phyloP scores from a whole-genome alignment of 495 filamentous ascomycete species.

The Aspergillus ostianus region DNA sequence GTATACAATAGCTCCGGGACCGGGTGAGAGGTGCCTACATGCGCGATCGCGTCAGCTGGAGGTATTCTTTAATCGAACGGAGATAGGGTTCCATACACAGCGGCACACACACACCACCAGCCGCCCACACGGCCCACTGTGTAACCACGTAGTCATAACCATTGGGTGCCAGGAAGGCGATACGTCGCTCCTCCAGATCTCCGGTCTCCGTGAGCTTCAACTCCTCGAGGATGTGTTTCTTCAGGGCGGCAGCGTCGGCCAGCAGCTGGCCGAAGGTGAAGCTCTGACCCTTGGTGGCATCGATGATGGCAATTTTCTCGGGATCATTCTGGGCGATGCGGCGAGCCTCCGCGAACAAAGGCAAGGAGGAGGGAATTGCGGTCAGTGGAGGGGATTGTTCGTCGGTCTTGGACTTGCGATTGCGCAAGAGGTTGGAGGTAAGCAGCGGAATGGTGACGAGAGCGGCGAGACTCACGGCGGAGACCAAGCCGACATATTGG shows the following conservation, averaged over 20 bases:
- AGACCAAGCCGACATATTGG: not conserved
- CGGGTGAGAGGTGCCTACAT: conserved; percentile 45
- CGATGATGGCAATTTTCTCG: conserved; percentile 67
- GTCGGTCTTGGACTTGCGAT: not conserved
- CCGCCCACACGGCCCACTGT: conserved; percentile 44
- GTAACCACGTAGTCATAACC: conserved; percentile 91
- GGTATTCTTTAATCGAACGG: not conserved
- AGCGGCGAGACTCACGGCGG: not conserved
- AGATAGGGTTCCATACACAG: conserved; percentile 29
- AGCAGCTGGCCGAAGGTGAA: conserved; percentile 82
- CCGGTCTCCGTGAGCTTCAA: conserved; percentile 37
- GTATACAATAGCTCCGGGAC: conserved; percentile 43
- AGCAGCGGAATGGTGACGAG: not conserved
- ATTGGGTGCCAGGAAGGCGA: conserved; percentile 84
- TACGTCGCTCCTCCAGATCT: conserved; percentile 68
- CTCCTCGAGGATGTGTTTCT: conserved; percentile 59
- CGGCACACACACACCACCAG: conserved; percentile 43
- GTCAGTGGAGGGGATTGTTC: not conserved
- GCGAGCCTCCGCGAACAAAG: conserved; percentile 65
- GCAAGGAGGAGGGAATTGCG: conserved; percentile 61
- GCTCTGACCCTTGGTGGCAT: conserved; percentile 64
- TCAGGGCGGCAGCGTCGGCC: conserved; percentile 65
- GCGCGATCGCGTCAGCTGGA: not conserved
- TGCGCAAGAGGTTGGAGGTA: conserved; percentile 7
- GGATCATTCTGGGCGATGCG: conserved; percentile 57